Evolutionary conservation across 1,284 basidiomycete species (phyloP).

Genomic region (Ceratobasidium sp.): DNA sequence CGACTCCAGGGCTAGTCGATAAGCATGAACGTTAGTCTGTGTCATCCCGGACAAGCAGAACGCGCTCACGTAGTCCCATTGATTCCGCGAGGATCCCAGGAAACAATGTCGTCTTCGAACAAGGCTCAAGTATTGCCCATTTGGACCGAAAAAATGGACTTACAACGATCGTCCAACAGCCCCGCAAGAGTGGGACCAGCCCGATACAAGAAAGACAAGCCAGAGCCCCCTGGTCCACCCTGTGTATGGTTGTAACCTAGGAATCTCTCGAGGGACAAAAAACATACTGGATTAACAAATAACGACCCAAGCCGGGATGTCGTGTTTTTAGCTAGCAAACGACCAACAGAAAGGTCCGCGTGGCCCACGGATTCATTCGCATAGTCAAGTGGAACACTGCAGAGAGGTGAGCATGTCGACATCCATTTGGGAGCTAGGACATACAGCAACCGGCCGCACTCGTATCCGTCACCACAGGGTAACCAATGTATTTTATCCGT

Average conservation of each 20-base stretch:
- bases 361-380: constrained; percentile 17
- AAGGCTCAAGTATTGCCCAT: background rate
- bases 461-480: constrained; percentile 26
- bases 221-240: constrained; percentile 41
- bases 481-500: constrained; percentile 32
- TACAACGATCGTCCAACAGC: constrained; percentile 45
- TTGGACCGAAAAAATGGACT: constrained; percentile 42
- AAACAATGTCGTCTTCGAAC: constrained; percentile 43
- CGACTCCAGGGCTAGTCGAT: constrained; percentile 44
- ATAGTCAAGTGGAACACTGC: constrained; percentile 40
- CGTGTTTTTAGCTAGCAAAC: constrained; percentile 39
- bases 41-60: background rate
- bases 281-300: constrained; percentile 41
- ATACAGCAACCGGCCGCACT: constrained; percentile 37
- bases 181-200: constrained; percentile 45
- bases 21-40: background rate
- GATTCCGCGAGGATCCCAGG: constrained; percentile 48
- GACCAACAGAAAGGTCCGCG: constrained; percentile 37
- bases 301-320: constrained; percentile 37
- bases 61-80: constrained; percentile 45
- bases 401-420: background rate
- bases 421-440: background rate
- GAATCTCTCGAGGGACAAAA: background rate
- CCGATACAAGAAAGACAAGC: constrained; percentile 46
- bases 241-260: background rate